phyloP scores from a whole-genome alignment of 2,329 filamentous ascomycete genomes.

The Hymenoscyphus fraxineus region DNA sequence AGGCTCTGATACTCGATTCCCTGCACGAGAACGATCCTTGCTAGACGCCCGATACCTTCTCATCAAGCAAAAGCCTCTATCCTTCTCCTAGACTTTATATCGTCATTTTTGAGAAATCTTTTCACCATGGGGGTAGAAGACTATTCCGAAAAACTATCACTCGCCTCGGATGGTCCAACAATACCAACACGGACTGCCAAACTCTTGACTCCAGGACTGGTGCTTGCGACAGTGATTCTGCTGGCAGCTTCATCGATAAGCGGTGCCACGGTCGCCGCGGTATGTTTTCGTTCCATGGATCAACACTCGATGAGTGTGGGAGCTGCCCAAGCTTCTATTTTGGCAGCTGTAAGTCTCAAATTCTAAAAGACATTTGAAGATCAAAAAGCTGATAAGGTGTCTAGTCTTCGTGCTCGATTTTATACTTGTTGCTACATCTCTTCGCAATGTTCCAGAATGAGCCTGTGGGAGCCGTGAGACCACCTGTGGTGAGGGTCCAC shows the following conservation, averaged over 20 bases:
- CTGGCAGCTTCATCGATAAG: conserved; percentile 15
- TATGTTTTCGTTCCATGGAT: conserved; percentile 11
- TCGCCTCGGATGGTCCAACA: neutral
- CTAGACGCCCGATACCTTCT: no score
- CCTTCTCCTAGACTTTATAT: neutral
- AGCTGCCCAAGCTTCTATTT: conserved; percentile 18
- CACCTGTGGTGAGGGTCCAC: conserved; percentile 24
- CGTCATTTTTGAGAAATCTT: neutral
- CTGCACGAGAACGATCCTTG: no score
- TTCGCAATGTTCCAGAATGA: conserved; percentile 22
- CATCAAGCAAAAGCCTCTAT: neutral
- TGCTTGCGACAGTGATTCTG: conserved; percentile 18
- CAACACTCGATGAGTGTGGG: conserved; percentile 17
- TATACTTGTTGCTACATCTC: conserved; percentile 25
- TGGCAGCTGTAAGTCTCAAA: conserved; percentile 23
- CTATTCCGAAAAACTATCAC: neutral
- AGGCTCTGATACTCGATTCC: no score
- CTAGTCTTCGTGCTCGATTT: conserved; percentile 23
- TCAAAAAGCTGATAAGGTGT: neutral
- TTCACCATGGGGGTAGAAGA: neutral
- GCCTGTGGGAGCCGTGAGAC: conserved; percentile 20
- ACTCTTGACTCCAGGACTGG: conserved; percentile 21
- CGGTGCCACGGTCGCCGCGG: conserved; percentile 15
- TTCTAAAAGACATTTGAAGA: neutral
- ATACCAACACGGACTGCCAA: conserved; percentile 15